Evolutionary conservation across 1,139 yeast species (phyloP).

Genomic region (Pichia sp.): DNA sequence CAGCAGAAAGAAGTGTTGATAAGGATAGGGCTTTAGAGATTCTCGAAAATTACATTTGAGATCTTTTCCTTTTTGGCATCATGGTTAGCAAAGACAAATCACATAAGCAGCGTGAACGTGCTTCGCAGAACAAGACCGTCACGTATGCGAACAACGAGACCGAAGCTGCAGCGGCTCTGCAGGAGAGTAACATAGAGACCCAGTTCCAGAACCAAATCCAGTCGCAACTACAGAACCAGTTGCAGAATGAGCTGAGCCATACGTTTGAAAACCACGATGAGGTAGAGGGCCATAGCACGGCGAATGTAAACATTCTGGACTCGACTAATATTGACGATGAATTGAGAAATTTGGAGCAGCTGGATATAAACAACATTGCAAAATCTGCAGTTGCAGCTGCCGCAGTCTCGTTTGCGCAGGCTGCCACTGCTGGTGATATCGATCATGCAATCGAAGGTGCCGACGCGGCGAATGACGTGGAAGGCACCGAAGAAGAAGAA

Average conservation of each 20-base stretch:
- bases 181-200: slow-evolving; percentile 3
- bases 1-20: background rate
- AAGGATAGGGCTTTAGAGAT: background rate
- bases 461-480: background rate
- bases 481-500: background rate
- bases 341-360: slow-evolving; percentile 16
- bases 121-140: background rate
- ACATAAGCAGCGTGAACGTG: slow-evolving; percentile 9
- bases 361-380: slow-evolving; percentile 12
- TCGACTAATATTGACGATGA: slow-evolving; percentile 20
- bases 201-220: slow-evolving; percentile 16
- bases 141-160: background rate
- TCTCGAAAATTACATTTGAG: background rate
- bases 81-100: slow-evolving; percentile 1
- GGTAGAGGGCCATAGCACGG: background rate
- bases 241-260: slow-evolving; percentile 8
- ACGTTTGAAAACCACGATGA: background rate
- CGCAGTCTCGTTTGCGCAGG: slow-evolving; percentile 9
- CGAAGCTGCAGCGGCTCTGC: background rate
- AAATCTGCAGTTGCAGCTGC: slow-evolving; percentile 16
- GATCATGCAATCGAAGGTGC: background rate
- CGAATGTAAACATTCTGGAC: slow-evolving; percentile 8
- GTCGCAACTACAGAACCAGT: slow-evolving; percentile 14
- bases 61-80: background rate
- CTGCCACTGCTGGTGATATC: slow-evolving; percentile 5